Evolutionary conservation across 208 protist genomes (phyloP).

Genomic region (Crithidia sp.): DNA sequence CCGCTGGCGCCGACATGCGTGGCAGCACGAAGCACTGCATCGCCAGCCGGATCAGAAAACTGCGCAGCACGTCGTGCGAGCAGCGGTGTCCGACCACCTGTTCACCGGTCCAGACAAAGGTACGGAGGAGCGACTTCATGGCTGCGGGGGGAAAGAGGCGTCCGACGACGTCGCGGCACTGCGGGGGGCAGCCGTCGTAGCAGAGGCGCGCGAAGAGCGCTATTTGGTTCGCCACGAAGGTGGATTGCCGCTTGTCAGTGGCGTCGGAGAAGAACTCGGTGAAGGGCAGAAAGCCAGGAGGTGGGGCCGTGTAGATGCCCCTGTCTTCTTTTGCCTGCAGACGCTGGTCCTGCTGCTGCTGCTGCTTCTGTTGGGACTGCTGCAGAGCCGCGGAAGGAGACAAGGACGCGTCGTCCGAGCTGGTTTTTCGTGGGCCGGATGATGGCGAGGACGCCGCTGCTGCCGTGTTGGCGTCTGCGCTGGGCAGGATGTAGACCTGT

Average conservation of each 20-base stretch:
- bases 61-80: slow-evolving; percentile 54
- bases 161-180: slow-evolving; percentile 51
- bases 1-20: slow-evolving; percentile 42
- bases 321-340: not conserved
- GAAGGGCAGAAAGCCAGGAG: slow-evolving; percentile 19
- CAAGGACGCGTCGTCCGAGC: too few species aligned
- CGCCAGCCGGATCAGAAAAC: slow-evolving; percentile 60
- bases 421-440: too few species aligned
- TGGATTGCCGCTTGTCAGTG: slow-evolving; percentile 26
- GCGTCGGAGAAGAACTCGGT: slow-evolving; percentile 41
- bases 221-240: slow-evolving; percentile 61
- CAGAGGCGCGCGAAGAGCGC: slow-evolving; percentile 61
- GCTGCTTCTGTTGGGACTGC: not conserved
- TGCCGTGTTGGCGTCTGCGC: not conserved
- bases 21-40: slow-evolving; percentile 61
- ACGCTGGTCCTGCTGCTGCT: not conserved
- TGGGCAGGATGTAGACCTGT: slow-evolving; percentile 32
- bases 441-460: not conserved
- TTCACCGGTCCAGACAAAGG: slow-evolving; percentile 47
- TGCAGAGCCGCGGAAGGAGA: not conserved
- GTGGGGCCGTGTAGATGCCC: slow-evolving; percentile 2
- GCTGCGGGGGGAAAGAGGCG: slow-evolving; percentile 47
- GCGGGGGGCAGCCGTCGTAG: slow-evolving; percentile 62
- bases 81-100: slow-evolving; percentile 44
- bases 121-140: slow-evolving; percentile 46